Base-by-base conservation (phyloP, 345 rosid species). In the Populus davidiana region DNA sequence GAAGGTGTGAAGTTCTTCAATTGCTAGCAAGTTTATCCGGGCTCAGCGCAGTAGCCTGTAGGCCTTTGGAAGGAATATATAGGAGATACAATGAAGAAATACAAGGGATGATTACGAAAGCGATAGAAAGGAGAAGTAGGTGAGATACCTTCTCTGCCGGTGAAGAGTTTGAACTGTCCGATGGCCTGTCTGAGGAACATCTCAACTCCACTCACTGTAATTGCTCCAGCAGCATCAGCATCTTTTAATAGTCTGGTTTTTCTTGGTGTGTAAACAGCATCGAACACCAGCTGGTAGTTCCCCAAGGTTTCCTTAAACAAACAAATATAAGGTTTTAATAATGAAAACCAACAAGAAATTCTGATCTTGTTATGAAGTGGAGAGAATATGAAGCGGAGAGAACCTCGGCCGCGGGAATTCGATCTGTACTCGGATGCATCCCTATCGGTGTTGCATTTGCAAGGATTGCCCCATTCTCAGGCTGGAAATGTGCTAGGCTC, bases 111-210 rank as follows among this genome's bases (percentile, higher is more conserved):
- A 52, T 61, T 54, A 44, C 67, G 12, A 33, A 21, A 43, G 21
- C 38, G 29, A 39, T 35, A 35, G 70, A 64, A 18, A 33, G 18
- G 43, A 56, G 27, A 64, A 65, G 31, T 29, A 18, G 10, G 11
- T 16, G 18, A 63, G 76, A 50, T 68, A 85, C 93, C 93, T 79
- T 79, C 77, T 79, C 17, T 36, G 70, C 81, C 87, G 3, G 91
- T 90, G 85, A 90, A 88, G 81, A 87, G 88, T 31, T 44, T 86
- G 85, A 86, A 88, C 81, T 90, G 93, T 49, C 85, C 86, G 17
- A 86, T 78, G 63, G 91, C 91, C 71, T 90, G 93, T 49, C 90
- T 79, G 69, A 90, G 85, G 85, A 90, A 88, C 93, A 90, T 90
- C 76, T 90, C 93, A 36, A 86, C 89, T 36, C 91, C 93, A 47